Conservation (phyloP, 2,329 filamentous ascomycete species). For the Tothia fuscella region DNA sequence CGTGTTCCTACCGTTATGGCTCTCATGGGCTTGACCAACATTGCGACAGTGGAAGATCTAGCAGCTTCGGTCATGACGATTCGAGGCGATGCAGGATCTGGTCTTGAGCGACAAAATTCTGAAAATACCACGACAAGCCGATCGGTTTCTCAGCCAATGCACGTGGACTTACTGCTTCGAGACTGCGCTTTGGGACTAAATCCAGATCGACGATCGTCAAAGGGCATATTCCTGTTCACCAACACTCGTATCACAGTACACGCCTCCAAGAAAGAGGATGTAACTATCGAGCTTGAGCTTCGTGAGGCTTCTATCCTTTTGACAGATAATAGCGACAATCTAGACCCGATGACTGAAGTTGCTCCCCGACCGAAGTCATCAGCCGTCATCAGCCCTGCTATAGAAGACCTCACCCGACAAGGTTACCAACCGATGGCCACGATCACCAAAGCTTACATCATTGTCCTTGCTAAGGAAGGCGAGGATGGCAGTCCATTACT, state of each 20-base stretch:
- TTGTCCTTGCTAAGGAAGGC: constrained; percentile 47
- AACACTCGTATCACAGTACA: constrained; percentile 61
- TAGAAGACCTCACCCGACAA: constrained; percentile 40
- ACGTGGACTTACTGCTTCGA: constrained; percentile 61
- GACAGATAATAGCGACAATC: constrained; percentile 57
- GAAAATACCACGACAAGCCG: constrained; percentile 15
- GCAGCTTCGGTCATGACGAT: constrained; percentile 69
- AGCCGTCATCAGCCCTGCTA: constrained; percentile 12
- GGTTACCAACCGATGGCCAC: constrained; percentile 83
- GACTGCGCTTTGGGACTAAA: constrained; percentile 80
- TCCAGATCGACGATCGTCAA: constrained; percentile 62
- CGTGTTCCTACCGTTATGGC: constrained; percentile 74
- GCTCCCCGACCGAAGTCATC: constrained; percentile 12
- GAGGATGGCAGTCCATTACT: constrained; percentile 52
- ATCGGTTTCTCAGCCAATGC: constrained; percentile 31
- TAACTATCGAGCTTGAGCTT: constrained; percentile 54
- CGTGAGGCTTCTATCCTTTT: constrained; percentile 74
- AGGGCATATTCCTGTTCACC: constrained; percentile 65
- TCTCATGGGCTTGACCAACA: constrained; percentile 56
- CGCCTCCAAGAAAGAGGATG: constrained; percentile 47
- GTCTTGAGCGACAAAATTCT: constrained; percentile 3
- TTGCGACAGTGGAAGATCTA: constrained; percentile 48
- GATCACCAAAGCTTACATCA: constrained; percentile 67
- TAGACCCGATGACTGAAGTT: constrained; percentile 16
- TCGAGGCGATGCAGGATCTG: constrained; percentile 12